These are phyloP conservation scores for Boletus huronensis DNA, from an alignment of 768 basidiomycete genomes.

Conservation along the genomic window DNA sequence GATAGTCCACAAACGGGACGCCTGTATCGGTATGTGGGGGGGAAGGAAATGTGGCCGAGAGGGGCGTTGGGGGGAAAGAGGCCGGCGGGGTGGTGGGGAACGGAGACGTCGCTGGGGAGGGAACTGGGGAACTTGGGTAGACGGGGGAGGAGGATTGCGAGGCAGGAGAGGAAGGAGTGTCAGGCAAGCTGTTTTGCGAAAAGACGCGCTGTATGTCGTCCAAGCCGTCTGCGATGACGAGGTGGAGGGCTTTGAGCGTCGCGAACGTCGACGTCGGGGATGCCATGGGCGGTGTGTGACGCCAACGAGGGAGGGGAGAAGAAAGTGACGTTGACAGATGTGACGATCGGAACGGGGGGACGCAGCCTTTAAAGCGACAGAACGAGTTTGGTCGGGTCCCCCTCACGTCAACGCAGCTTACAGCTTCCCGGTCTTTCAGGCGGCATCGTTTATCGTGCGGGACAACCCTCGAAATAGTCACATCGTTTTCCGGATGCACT, in stretches of 20 bases:
- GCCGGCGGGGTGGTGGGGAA: slow-evolving; percentile 24
- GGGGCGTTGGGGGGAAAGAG: slow-evolving; percentile 27
- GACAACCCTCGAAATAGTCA: slow-evolving; percentile 16
- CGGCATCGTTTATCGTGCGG: background rate
- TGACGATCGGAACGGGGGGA: slow-evolving; percentile 1
- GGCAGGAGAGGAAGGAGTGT: slow-evolving; percentile 12
- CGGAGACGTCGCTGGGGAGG: slow-evolving; percentile 26
- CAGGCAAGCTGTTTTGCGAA: slow-evolving; percentile 16
- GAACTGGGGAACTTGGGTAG: slow-evolving; percentile 30
- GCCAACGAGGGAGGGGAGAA: slow-evolving; percentile 5
- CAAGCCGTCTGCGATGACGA: slow-evolving; percentile 64
- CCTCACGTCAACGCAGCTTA: slow-evolving; percentile 10
- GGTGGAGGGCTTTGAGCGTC: slow-evolving; percentile 58
- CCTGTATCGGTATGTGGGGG: background rate
- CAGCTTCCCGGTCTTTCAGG: background rate
- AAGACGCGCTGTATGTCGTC: slow-evolving; percentile 66
- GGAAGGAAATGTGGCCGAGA: slow-evolving; percentile 29
- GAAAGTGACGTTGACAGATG: background rate
- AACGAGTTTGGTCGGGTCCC: background rate
- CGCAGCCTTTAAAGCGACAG: slow-evolving; percentile 17
- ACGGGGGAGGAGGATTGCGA: slow-evolving; percentile 18
- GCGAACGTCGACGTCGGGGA: slow-evolving; percentile 54
- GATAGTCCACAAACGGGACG: slow-evolving; percentile 42
- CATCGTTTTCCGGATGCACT: slow-evolving; percentile 11
- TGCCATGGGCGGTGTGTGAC: slow-evolving; percentile 20